Base-by-base conservation (phyloP, 768 basidiomycete genomes). In the Melanogaster broomeanus region DNA sequence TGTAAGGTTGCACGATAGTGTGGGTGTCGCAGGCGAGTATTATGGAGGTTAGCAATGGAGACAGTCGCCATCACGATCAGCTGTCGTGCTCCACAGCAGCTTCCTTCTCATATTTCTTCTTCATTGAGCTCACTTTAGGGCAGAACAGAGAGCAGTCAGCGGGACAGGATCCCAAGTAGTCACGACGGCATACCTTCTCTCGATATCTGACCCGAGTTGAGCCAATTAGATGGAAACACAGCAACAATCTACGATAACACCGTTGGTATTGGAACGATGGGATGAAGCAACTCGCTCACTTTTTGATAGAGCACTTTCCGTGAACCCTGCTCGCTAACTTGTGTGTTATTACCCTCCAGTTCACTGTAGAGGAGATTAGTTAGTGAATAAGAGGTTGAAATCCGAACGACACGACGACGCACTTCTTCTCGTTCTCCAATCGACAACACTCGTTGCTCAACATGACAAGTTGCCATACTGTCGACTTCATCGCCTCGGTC, bases 181-280 rank as follows among this genome's bases (percentile, higher is more conserved):
- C 3, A 13, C n/a, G 2, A 22, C 34, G 24, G 68, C 85, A 31
- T 45, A 91, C 90, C 88, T 76, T 93, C 91, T 61, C 91, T 78
- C 30, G 89, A 91, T 53, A 93, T 89, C 66, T 90, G 88, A 3
- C 90, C 88, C 3, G 88, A 90, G 25, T 85, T 83, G 73, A 93
- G 83, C 91, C 91, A 93, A 12, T 88, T 88, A 0, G 84, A 75
- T 0, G 90, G 91, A 68, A 90, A 93, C 2, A 82, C 83, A n/a
- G 77, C 79, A 0, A 92, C 86, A 51, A 93, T 90, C 84, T 85
- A 30, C 3, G 22, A 19, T 27, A 42, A 12, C 24, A 7, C 28
- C n/a, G 24, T 51, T 33, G 35, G 42, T 27, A 38, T 35, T 22
- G 25, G 35, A 28, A 9, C 15, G 30, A 11, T n/a, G 21, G 27